phyloP scores from a whole-genome alignment of 2,329 filamentous ascomycete genomes.

The Xylaria sp. region DNA sequence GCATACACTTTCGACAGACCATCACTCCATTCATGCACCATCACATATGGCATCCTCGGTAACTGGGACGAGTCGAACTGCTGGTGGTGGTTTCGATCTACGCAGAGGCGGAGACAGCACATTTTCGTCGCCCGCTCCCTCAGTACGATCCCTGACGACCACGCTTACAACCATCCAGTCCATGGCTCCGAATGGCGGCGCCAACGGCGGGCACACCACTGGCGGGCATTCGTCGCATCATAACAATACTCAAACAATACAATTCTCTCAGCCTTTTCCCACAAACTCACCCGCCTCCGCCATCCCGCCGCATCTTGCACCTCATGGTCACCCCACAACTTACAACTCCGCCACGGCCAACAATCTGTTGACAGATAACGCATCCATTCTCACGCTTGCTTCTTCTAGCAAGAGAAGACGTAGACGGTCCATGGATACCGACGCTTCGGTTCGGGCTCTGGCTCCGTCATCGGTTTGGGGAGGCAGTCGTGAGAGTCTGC shows the following conservation, averaged over 20 bases:
- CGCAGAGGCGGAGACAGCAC: conserved; percentile 78
- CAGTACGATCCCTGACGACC: conserved; percentile 81
- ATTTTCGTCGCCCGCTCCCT: conserved; percentile 85
- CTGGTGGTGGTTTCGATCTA: conserved; percentile 72
- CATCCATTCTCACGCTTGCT: conserved; percentile 84
- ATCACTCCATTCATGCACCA: conserved; percentile 77
- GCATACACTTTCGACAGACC: conserved; percentile 85
- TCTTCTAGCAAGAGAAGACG: conserved; percentile 83
- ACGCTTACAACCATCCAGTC: conserved; percentile 89
- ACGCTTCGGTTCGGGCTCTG: conserved; percentile 85
- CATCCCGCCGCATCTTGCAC: conserved; percentile 75
- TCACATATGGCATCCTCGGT: conserved; percentile 75
- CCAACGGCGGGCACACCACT: conserved; percentile 49
- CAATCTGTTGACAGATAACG: conserved; percentile 84
- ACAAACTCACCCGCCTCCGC: conserved; percentile 73
- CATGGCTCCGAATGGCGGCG: conserved; percentile 65
- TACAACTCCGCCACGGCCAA: conserved; percentile 84
- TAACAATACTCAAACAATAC: conserved; percentile 60
- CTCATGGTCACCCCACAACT: conserved; percentile 68
- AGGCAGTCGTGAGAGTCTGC: conserved; percentile 81
- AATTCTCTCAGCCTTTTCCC: conserved; percentile 74
- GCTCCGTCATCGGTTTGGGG: conserved; percentile 85
- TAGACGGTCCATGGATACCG: conserved; percentile 83
- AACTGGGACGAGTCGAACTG: conserved; percentile 78
- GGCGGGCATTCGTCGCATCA: conserved; percentile 56